A percentile compares a stretch with the other conserved stretches of the same genome.
Conservation (phyloP, 1,284 basidiomycete species). For the Boletellus deceptivus region DNA sequence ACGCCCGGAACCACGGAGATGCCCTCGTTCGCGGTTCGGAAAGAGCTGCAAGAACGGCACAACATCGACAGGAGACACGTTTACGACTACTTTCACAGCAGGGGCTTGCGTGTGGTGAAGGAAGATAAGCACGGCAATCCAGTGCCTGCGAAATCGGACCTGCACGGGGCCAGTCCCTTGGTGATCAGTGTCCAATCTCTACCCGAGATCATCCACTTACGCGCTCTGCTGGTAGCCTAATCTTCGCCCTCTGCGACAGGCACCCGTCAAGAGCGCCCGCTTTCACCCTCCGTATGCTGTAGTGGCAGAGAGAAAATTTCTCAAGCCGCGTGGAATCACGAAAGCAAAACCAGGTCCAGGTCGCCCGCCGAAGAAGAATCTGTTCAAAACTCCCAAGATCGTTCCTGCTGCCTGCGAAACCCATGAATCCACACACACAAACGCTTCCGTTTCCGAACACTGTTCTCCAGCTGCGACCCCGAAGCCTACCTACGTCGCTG, state of each 20-base stretch:
- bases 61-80: constrained; percentile 68
- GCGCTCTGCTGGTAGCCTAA: constrained; percentile 21
- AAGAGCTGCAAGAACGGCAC: constrained; percentile 64
- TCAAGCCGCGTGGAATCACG: constrained; percentile 29
- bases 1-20: constrained; percentile 65
- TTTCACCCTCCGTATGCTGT: constrained; percentile 17
- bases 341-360: constrained; percentile 24
- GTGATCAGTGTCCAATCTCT: constrained; percentile 16
- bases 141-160: constrained; percentile 17
- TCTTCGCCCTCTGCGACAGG: constrained; percentile 32
- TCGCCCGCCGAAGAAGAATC: constrained; percentile 31
- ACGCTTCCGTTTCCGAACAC: constrained; percentile 3
- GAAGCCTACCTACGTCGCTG: constrained; percentile 16
- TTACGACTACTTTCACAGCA: constrained; percentile 70
- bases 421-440: constrained; percentile 6
- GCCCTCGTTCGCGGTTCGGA: constrained; percentile 67
- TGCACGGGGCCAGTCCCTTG: constrained; percentile 10
- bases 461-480: constrained; percentile 5
- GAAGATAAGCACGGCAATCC: constrained; percentile 57
- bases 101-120: constrained; percentile 64
- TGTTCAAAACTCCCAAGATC: constrained; percentile 5
- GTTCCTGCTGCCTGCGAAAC: constrained; percentile 7
- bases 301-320: constrained; percentile 13
- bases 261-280: constrained; percentile 14
- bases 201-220: constrained; percentile 15